Base-by-base conservation (phyloP, 1,284 basidiomycete species). In the Sporisorium graminicola region DNA sequence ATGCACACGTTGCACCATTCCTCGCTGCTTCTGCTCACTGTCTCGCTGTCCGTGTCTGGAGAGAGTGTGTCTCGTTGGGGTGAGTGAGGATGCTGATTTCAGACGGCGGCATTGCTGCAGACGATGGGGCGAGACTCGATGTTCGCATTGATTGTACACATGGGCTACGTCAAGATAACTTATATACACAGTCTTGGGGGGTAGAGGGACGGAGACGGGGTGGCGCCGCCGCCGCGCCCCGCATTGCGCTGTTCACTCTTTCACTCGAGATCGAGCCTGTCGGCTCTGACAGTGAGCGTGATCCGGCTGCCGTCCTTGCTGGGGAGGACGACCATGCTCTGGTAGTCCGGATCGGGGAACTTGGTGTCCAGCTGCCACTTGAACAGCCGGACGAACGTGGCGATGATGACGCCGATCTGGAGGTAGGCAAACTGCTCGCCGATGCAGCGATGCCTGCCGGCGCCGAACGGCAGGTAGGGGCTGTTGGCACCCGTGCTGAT, bases 351-450 rank as follows among this genome's bases (percentile, higher is more conserved):
- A 51, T 89, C 88, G 3, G 97, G 95, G 70, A 99, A 85, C 9
- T 68, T 88, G 3, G 86, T 85, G 1, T 70, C 71, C 42, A 97
- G 88, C 59, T 89, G 89, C 85, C 98, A 85, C 85, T 94, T 92
- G 71, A 93, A 88, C 65, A 90, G 87, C 60, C 95, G 91, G 43
- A 98, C 87, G 67, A 99, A 86, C 12, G 92, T 93, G 9, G 91
- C 86, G 71, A 99, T 88, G 84, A 99, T 89, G 7, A 92, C 91
- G 49, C 94, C 93, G 27, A 99, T 88, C 87, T 99, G 97, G 61
- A 98, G 87, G 86, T 98, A 96, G 16, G 97, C 97, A 83, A 98
- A 99, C 90, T 94, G 93, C 87, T 97, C 95, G 76, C 95, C 95
- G 77, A 97, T 96, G 86, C 95, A 98, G 64, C 95, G 89, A 87